Evolutionary conservation across 805 yeast genomes (phyloP), one percentile per base, ranked within the genome.

Genomic region (Candida stauntonica): DNA sequence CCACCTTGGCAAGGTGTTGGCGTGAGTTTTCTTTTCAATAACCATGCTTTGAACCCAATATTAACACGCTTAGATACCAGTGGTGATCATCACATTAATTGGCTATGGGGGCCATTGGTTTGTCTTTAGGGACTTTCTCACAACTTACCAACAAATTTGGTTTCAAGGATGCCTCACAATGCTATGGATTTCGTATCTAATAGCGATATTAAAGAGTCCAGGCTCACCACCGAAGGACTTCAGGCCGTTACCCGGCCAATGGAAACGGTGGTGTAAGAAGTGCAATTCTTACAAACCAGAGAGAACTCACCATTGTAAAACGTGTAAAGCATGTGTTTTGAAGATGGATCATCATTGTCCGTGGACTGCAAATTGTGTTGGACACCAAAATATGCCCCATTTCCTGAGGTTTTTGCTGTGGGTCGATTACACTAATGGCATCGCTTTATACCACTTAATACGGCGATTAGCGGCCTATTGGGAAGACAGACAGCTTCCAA

Each of bases 291-390:
- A 72, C 60, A 88, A 88, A 56, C 96, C 96, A 0, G 91, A 81
- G 53, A 63, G 96, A 44, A 55, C 86, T 4, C 96, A 88, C 56
- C 96, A 88, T 62, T 88, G 96, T 58, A 81, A 81, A 50, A 72
- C 76, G 1, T 86, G 94, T 54, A 67, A 73, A 11, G 58, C 54
- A 29, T 88, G 96, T 60, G 81, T 88, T n/a, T 58, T 88, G 41
- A 74, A 76, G 55, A 89, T 88, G 96, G 97, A 88, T 58, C 97
- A 88, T 57, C 96, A 88, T 62, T 81, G 82, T 57, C 96, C 96
- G 0, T 89, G 96, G 96, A 86, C 95, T 0, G 74, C 77, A 59
- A 89, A 86, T 55, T 89, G 96, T 55, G 91, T 89, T 16, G 97
- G 97, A 0, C 78, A 77, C 55, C 58, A 61, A 0, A 89, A 89